phyloP scores from a whole-genome alignment of 768 basidiomycete genomes.

The Tremella mesenterica region DNA sequence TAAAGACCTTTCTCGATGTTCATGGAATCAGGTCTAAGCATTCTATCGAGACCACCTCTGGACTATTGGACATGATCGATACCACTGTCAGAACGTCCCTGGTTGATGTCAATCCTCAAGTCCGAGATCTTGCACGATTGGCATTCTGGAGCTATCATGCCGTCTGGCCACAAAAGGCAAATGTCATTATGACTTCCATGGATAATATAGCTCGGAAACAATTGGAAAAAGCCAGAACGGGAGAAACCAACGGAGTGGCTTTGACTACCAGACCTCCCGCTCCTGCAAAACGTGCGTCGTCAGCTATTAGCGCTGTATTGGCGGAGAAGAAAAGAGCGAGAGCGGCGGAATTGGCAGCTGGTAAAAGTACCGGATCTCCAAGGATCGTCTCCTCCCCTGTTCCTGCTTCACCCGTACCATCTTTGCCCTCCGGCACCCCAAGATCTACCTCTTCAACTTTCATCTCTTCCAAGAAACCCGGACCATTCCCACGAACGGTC shows the following conservation, averaged over 20 bases:
- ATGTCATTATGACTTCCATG: conserved; percentile 56
- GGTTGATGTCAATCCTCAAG: conserved; percentile 67
- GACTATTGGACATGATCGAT: conserved; percentile 64
- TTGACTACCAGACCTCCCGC: conserved; percentile 46
- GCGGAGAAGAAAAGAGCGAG: conserved; percentile 84
- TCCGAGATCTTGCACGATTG: conserved; percentile 62
- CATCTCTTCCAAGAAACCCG: neutral
- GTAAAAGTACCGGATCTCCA: conserved; percentile 41
- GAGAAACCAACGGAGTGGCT: conserved; percentile 53
- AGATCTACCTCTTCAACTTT: conserved; percentile 47
- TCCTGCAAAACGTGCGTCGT: conserved; percentile 56
- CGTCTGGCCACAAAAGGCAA: conserved; percentile 67
- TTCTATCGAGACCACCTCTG: conserved; percentile 56
- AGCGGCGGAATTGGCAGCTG: conserved; percentile 52
- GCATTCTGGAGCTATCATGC: conserved; percentile 72
- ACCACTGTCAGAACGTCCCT: conserved; percentile 64
- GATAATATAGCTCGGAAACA: conserved; percentile 67
- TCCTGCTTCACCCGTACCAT: conserved; percentile 47
- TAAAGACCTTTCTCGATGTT: conserved; percentile 64
- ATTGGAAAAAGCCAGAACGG: conserved; percentile 58
- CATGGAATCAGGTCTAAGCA: conserved; percentile 60
- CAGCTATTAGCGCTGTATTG: conserved; percentile 73
- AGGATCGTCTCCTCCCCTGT: conserved; percentile 37
- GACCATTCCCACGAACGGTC: neutral
- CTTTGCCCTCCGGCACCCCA: conserved; percentile 11